Base-by-base conservation (phyloP, 2,329 filamentous ascomycete genomes). In the Kalaharituber pfeilii region DNA sequence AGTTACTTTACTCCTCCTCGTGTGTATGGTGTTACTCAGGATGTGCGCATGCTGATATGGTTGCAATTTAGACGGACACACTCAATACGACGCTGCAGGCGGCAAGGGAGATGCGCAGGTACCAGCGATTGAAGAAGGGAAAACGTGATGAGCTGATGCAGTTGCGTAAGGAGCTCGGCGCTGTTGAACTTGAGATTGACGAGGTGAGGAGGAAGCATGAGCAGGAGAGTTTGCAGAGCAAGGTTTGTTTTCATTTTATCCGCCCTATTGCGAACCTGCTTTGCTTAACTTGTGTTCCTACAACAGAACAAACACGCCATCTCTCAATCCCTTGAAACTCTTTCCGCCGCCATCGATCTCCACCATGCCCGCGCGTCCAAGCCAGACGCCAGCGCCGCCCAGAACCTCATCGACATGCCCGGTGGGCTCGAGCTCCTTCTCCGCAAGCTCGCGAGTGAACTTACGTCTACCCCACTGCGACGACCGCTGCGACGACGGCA, bases 121-220 rank as follows among this genome's bases (percentile, higher is more conserved):
- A 47, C 11, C 42, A 53, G 22, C 52, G 52, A 18, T 50, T 52
- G 11, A 59, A 60, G n/a, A 56, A 54, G 22, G 30, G 58, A 44
- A 64, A 63, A 49, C n/a, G 50, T 15, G 57, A 61, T 15, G 60
- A 64, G 33, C 33, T 64, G 9, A 53, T 64, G 52, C 42, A 53
- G 6, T 49, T 62, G 20, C 57, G 59, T 26, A 57, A 57, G 49
- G 52, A 62, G 49, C 56, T 61, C 47, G 57, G 55, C 24, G 54
- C 53, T 11, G 52, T 62, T 27, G 62, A 61, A 9, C 59, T 60
- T 11, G 55, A 62, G 36, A 62, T 62, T 56, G 62, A 64, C 53
- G 60, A 58, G 28, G 61, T 62, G 7, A 55, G 62, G 28, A 60
- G 57, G 49, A 57, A 49, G 6, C 60, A 63, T 28, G 61, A 62